Percentiles rank a stretch among this genome's conserved stretches.
phyloP scores from a whole-genome alignment of 805 yeast species.

The Tetrapisispora arboricola region DNA sequence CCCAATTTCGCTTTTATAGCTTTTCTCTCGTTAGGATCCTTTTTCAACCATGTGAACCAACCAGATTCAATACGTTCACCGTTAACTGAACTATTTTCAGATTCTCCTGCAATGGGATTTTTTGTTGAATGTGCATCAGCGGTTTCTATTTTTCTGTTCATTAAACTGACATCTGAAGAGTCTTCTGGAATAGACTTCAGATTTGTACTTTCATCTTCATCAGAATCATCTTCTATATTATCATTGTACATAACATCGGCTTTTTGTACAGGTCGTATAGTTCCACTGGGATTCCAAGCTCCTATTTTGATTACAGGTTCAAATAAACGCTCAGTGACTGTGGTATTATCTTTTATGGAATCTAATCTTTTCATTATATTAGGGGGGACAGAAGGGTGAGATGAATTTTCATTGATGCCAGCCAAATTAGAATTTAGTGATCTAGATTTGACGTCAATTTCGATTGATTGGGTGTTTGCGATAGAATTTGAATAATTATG shows the following conservation, averaged over 20 bases:
- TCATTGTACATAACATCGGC: conserved; percentile 39
- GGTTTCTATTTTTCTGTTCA: conserved; percentile 18
- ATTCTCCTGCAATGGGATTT: conserved; percentile 16
- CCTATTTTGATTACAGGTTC: conserved; percentile 25
- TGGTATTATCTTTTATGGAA: background rate
- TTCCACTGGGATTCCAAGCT: conserved; percentile 11
- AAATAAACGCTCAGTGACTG: conserved; percentile 12
- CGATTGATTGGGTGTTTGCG: background rate
- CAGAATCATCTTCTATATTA: conserved; percentile 35
- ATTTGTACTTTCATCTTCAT: conserved; percentile 25
- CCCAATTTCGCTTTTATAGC: conserved; percentile 82
- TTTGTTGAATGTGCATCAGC: conserved; percentile 6
- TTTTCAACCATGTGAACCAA: conserved; percentile 56
- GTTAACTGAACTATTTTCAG: conserved; percentile 7
- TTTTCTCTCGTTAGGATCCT: conserved; percentile 57
- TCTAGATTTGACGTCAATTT: background rate
- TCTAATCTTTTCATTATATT: conserved; percentile 1
- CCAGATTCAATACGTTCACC: conserved; percentile 15
- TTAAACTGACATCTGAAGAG: background rate
- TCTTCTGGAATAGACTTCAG: background rate
- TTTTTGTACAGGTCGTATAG: conserved; percentile 6
- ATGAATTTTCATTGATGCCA: background rate
- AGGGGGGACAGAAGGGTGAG: background rate
- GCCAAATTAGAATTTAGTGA: background rate
- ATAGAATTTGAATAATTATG: background rate